A percentile compares a stretch with the other conserved stretches of the same genome.
These are phyloP conservation scores for Fusarium nygamai DNA, from an alignment of 2,329 filamentous ascomycete genomes.

Conservation along the genomic window DNA sequence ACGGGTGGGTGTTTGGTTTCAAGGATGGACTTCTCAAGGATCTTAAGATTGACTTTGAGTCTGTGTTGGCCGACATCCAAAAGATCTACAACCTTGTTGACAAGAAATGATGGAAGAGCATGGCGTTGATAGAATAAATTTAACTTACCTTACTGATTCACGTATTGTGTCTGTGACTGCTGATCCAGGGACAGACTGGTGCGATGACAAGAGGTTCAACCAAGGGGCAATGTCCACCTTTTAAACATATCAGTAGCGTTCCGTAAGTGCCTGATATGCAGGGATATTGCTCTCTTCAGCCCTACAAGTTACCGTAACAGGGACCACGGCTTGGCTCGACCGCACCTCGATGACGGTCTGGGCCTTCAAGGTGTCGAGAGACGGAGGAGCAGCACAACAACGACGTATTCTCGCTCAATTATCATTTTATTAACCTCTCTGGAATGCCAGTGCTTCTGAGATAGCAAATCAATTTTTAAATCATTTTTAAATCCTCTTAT, in stretches of 20 bases:
- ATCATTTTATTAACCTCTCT: fast-evolving
- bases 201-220: not conserved
- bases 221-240: constrained; percentile 12
- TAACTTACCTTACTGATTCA: constrained; percentile 1
- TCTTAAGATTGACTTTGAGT: constrained; percentile 69
- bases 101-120: constrained; percentile 29
- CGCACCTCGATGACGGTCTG: constrained; percentile 31
- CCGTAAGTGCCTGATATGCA: constrained; percentile 34
- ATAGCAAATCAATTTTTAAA: fast-evolving
- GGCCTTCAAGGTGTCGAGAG: constrained; percentile 30
- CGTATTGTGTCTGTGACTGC: not conserved
- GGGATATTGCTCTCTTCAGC: constrained; percentile 31
- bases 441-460: fast-evolving
- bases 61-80: constrained; percentile 65
- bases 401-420: not conserved
- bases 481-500: not conserved
- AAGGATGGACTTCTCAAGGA: constrained; percentile 73
- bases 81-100: constrained; percentile 70
- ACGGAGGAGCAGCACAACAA: not conserved
- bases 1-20: constrained; percentile 79
- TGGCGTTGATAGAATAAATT: constrained; percentile 24
- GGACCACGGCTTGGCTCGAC: constrained; percentile 33
- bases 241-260: constrained; percentile 32
- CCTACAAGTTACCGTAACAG: constrained; percentile 31
- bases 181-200: not conserved